Evolutionary conservation across 306 rosid genomes (phyloP), one percentile per base, ranked within the genome.

Genomic region (Morella rubra): DNA sequence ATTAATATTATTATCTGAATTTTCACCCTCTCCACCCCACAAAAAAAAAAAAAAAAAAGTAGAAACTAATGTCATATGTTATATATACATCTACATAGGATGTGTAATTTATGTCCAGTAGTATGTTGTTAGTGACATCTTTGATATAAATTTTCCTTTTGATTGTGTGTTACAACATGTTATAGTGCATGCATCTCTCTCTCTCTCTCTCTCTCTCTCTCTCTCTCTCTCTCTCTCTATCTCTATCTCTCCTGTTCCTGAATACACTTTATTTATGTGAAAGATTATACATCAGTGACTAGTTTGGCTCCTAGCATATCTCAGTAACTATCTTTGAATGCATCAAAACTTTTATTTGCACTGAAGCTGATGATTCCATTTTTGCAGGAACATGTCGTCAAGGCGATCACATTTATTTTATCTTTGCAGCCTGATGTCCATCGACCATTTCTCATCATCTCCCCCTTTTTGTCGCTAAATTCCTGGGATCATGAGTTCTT

Each of bases 361-460:
- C 20, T 41, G 50, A 14, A 37, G 22, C 71, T 8, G 49, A 66
- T 66, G 5, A 41, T 16, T 42, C 22, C 16, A 4, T 41, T 41
- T 66, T 83, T 84, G 77, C 87, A 89, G 96, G 93, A 89, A 44
- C 80, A 88, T 69, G 69, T 87, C 32, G 50, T 52, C 73, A 91
- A 84, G 85, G 78, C 83, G 77, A 77, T 81, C 58, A 85, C 86
- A 41, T 80, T 89, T 68, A 81, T 91, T 58, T 76, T 61, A 77
- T 79, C 89, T n/a, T 72, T 91, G 85, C 87, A 74, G 51, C 66
- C 86, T 67, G 79, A 84, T 51, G 65, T 54, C 44, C 71, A 24
- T 80, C 89, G 50, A 18, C 91, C 96, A 70, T 89, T 89, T 79
- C 89, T 91, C 69, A 78, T 91, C 27, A 83, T 91, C 82, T 73